These are phyloP conservation scores for Prunus kanzakura DNA, from an alignment of 306 rosid species.

Conservation along the genomic window DNA sequence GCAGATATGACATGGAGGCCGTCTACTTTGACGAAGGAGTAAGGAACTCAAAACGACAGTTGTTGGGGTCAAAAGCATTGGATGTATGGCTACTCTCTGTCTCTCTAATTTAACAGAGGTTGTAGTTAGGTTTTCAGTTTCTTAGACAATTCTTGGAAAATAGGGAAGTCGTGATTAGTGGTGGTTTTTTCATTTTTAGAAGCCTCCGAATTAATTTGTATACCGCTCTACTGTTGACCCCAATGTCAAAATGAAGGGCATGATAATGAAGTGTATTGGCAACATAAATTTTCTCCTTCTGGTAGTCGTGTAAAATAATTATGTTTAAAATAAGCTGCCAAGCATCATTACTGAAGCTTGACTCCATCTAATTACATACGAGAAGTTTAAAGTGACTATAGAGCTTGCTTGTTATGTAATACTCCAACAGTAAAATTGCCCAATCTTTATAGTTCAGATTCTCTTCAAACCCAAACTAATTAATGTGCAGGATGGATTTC, in stretches of 20 bases:
- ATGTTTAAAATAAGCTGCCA: background rate
- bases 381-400: background rate
- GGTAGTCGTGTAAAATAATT: background rate
- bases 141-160: background rate
- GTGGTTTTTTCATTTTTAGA: background rate
- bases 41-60: conserved; percentile 61
- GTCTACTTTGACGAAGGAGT: conserved; percentile 69
- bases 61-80: conserved; percentile 52
- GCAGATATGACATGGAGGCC: conserved; percentile 76
- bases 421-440: background rate
- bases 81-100: conserved; percentile 69
- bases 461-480: background rate
- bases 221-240: background rate
- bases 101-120: conserved; percentile 12
- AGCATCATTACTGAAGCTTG: background rate
- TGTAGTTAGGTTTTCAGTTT: background rate
- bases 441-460: background rate
- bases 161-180: background rate
- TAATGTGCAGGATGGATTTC: background rate
- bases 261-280: background rate
- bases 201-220: background rate
- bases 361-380: background rate
- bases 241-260: background rate
- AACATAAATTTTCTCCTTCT: background rate
- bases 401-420: background rate